phyloP scores from a whole-genome alignment of 2,329 filamentous ascomycete species.

The Zasmidium cellare region DNA sequence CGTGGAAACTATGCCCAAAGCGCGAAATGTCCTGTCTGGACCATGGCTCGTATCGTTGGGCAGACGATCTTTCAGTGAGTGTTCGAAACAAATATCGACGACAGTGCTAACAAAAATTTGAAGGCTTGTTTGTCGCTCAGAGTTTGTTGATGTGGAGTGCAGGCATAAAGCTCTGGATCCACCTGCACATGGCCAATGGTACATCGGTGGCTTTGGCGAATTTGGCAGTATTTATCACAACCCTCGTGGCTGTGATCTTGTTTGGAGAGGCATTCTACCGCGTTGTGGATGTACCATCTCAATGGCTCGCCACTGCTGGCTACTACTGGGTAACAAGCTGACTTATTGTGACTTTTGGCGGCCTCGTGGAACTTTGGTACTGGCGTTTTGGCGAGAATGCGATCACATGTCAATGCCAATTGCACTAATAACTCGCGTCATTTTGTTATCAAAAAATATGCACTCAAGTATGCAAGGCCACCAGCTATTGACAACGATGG shows the following conservation, averaged over 20 bases:
- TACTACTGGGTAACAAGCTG: constrained; percentile 25
- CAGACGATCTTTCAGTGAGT: constrained; percentile 31
- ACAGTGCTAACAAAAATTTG: neutral
- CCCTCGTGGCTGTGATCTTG: constrained; percentile 16
- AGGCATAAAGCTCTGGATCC: constrained; percentile 31
- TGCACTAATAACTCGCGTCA: too few species aligned
- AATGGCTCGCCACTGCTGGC: constrained; percentile 21
- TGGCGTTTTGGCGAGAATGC: too few species aligned
- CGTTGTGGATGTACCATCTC: constrained; percentile 26
- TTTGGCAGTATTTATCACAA: constrained; percentile 25
- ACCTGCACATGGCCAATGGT: constrained; percentile 16
- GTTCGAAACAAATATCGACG: neutral
- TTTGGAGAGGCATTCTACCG: constrained; percentile 28
- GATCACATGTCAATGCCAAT: too few species aligned
- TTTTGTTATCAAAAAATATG: too few species aligned
- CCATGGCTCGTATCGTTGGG: constrained; percentile 28
- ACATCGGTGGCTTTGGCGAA: constrained; percentile 22
- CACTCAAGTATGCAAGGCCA: too few species aligned
- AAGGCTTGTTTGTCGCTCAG: constrained; percentile 31
- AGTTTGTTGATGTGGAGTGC: constrained; percentile 31
- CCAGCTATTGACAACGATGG: too few species aligned
- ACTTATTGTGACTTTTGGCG: neutral
- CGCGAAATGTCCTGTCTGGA: constrained; percentile 24
- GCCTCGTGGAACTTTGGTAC: too few species aligned
- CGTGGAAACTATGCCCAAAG: constrained; percentile 20